These are phyloP conservation scores for Mucor sp. DNA, from an alignment of 371 early-diverging fungal species.

Conservation along the genomic window DNA sequence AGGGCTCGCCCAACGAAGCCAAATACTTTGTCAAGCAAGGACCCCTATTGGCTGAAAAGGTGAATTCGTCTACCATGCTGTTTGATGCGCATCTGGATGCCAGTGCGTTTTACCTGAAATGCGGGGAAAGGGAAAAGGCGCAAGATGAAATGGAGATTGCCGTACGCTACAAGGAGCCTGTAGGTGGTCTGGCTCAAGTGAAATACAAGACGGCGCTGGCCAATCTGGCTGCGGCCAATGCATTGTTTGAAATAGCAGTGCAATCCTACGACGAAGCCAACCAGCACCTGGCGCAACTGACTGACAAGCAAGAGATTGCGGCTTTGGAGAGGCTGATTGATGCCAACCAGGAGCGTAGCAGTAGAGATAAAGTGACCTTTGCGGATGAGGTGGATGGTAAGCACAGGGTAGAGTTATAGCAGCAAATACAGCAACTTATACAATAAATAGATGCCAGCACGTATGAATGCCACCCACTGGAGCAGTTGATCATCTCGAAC, in stretches of 20 bases:
- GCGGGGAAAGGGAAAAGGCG: slow-evolving; percentile 47
- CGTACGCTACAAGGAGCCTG: background rate
- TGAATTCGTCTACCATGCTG: slow-evolving; percentile 47
- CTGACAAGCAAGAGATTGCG: slow-evolving; percentile 22
- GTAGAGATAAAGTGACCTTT: background rate
- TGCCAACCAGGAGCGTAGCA: background rate
- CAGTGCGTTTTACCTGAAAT: slow-evolving; percentile 59
- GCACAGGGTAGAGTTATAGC: too few species aligned
- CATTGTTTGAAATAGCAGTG: slow-evolving; percentile 42
- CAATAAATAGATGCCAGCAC: background rate
- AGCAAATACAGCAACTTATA: too few species aligned
- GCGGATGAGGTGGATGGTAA: background rate
- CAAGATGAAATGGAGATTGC: slow-evolving; percentile 18
- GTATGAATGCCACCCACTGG: slow-evolving; percentile 20
- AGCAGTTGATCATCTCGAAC: slow-evolving; percentile 10
- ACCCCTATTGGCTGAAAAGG: slow-evolving; percentile 50
- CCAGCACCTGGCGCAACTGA: slow-evolving; percentile 44
- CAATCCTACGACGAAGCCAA: slow-evolving; percentile 47
- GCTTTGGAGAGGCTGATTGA: background rate
- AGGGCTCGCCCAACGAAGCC: slow-evolving; percentile 71
- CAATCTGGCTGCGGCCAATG: slow-evolving; percentile 43
- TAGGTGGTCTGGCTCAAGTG: slow-evolving; percentile 19
- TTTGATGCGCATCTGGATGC: slow-evolving; percentile 48
- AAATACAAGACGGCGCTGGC: slow-evolving; percentile 45
- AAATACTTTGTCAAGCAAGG: slow-evolving; percentile 70